Conservation (phyloP, 2,329 filamentous ascomycete genomes). For the Cryphonectria naterciae region DNA sequence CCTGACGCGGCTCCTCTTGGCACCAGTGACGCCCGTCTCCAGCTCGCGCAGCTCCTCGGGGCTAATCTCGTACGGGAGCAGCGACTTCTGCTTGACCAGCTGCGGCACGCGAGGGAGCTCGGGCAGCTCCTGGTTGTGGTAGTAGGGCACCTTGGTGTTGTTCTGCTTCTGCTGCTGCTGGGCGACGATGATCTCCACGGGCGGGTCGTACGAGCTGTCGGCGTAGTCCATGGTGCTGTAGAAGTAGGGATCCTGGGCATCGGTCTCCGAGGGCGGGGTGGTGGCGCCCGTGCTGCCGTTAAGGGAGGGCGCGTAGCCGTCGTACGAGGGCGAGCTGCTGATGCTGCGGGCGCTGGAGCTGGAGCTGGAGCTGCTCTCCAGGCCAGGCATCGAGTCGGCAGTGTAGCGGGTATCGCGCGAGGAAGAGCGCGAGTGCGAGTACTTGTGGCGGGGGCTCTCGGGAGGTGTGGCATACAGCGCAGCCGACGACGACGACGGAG, state of each 20-base stretch:
- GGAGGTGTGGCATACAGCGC: conserved; percentile 51
- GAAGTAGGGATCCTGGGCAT: conserved; percentile 49
- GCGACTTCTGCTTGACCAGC: conserved; percentile 32
- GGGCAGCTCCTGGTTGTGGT: conserved; percentile 34
- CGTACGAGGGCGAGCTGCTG: conserved; percentile 54
- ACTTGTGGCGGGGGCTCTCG: conserved; percentile 44
- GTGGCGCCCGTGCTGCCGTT: conserved; percentile 46
- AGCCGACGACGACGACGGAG: neutral
- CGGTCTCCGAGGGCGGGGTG: conserved; percentile 52
- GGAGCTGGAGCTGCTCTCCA: conserved; percentile 36
- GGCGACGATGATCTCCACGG: conserved; percentile 50
- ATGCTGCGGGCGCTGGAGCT: conserved; percentile 47
- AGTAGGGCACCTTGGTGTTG: conserved; percentile 31
- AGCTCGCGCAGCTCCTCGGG: conserved; percentile 55
- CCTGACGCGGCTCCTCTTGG: conserved; percentile 44
- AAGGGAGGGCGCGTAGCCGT: conserved; percentile 38
- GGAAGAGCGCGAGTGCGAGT: conserved; percentile 43
- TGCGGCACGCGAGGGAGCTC: conserved; percentile 26
- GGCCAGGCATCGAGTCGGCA: conserved; percentile 42
- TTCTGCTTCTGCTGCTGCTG: conserved; percentile 42
- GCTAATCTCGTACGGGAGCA: conserved; percentile 61
- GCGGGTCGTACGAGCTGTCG: conserved; percentile 52
- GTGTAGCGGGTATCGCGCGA: conserved; percentile 22
- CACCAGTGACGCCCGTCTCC: conserved; percentile 54
- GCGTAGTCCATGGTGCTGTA: conserved; percentile 36